Base-by-base conservation (phyloP, 495 filamentous ascomycete genomes). In the Podospora anserina region DNA sequence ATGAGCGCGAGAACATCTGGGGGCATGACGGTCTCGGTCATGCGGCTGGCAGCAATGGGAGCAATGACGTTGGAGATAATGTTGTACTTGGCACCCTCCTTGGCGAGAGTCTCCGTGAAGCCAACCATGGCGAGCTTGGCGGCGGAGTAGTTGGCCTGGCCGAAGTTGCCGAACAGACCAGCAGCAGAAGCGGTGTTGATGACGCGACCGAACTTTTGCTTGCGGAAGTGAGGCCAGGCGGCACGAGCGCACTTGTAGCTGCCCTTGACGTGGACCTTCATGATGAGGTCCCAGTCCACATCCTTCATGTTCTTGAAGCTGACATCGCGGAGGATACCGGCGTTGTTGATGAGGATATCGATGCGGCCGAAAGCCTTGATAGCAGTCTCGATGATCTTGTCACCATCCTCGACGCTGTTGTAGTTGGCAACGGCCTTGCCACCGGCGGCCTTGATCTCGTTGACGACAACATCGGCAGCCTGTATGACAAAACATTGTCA, bases 291-390 rank as follows among this genome's bases (percentile, higher is more conserved):
- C 95, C 96, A 99, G 79, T 99, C 96, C 77, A 88, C 78, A 77
- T 98, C 94, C 78, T 89, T 93, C 92, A 98, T 97, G 81, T 99
- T 99, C 88, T 96, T 97, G 83, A 99, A 98, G 84, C 90, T 93
- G 75, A 99, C 77, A 84, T 99, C 95, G 67, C 95, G 91, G 66
- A 99, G 86, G 75, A 99, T 99, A 76, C 95, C 95, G 68, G 95
- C 95, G 77, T 98, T 99, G 87, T 99, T 99, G 79, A 98, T 88
- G 70, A 99, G 89, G 61, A 99, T 83, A 81, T 99, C 95, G 77
- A 99, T 88, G 70, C 94, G 90, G 71, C 95, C 96, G 74, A 93
- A 99, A 70, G 84, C 86, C 83, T 94, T 88, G 75, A 98, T 93
- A 71, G 95, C 96, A 23, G 95, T 97, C 67, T 97, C 91, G 83